These are phyloP conservation scores for Camelina hispida DNA, from an alignment of 345 rosid species.

Conservation along the genomic window DNA sequence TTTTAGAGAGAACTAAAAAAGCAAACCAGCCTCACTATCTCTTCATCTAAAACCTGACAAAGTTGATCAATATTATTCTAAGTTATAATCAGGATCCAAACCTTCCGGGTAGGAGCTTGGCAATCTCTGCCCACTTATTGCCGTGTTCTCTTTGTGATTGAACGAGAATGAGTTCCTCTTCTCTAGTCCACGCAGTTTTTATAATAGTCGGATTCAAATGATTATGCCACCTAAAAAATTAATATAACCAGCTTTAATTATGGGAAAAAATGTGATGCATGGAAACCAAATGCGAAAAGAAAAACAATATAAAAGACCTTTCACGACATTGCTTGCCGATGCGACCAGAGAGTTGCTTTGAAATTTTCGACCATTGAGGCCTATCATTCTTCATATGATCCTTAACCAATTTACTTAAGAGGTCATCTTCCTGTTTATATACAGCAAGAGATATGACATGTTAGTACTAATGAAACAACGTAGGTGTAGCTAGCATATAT, in stretches of 20 bases:
- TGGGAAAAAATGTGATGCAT: background rate
- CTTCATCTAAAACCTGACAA: too few species aligned
- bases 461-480: background rate
- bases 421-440: conserved; percentile 18
- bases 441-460: background rate
- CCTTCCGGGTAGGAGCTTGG: conserved; percentile 74
- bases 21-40: background rate
- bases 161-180: conserved; percentile 60
- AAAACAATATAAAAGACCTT: conserved; percentile 43
- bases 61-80: too few species aligned
- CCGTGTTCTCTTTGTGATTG: conserved; percentile 55
- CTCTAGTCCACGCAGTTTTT: conserved; percentile 63
- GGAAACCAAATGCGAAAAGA: background rate
- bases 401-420: conserved; percentile 14
- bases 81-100: conserved; percentile 19
- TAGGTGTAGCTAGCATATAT: background rate
- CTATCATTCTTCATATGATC: background rate
- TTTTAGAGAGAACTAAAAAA: background rate
- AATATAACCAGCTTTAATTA: too few species aligned
- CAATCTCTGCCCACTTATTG: conserved; percentile 79
- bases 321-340: conserved; percentile 87
- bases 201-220: conserved; percentile 68
- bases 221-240: conserved; percentile 60
- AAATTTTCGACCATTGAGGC: conserved; percentile 61
- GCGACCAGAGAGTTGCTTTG: conserved; percentile 63